These are phyloP conservation scores for Cyberlindnera mycetangii DNA, from an alignment of 805 yeast genomes.

Conservation along the genomic window DNA sequence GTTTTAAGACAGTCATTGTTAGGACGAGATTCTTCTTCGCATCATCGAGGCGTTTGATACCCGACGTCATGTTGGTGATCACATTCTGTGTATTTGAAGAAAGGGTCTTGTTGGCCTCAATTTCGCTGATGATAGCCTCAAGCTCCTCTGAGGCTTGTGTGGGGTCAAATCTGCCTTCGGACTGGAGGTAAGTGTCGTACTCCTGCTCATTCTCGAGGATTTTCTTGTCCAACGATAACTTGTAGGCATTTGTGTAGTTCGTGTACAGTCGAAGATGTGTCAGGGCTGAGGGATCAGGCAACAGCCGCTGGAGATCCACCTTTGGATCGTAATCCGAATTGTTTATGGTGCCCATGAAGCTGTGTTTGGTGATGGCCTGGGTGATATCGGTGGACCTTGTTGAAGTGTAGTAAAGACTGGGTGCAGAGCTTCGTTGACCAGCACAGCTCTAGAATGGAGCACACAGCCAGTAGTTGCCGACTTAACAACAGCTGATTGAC, in stretches of 20 bases:
- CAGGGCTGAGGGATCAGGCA: constrained; percentile 49
- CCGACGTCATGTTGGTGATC: constrained; percentile 68
- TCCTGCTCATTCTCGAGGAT: constrained; percentile 36
- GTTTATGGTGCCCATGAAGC: background rate
- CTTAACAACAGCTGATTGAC: background rate
- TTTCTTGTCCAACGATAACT: constrained; percentile 43
- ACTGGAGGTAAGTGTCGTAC: constrained; percentile 5
- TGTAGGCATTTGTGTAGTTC: constrained; percentile 48
- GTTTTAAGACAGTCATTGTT: constrained; percentile 81
- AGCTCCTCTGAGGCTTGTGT: constrained; percentile 28
- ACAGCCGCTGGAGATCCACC: constrained; percentile 47
- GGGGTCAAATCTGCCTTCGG: constrained; percentile 15
- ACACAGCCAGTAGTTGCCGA: too few relatives aligned
- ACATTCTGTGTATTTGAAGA: constrained; percentile 56
- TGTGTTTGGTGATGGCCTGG: background rate
- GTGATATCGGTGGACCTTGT: background rate
- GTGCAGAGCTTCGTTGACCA: too few relatives aligned
- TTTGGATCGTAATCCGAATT: constrained; percentile 47
- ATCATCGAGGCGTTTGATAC: constrained; percentile 74
- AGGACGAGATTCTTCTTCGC: constrained; percentile 81
- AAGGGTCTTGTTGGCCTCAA: constrained; percentile 44
- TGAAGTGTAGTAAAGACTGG: too few relatives aligned
- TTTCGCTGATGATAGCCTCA: constrained; percentile 39
- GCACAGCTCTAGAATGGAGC: too few relatives aligned
- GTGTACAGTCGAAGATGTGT: constrained; percentile 49